phyloP scores from a whole-genome alignment of 2,329 filamentous ascomycete genomes.

The Neonectria neomacrospora region DNA sequence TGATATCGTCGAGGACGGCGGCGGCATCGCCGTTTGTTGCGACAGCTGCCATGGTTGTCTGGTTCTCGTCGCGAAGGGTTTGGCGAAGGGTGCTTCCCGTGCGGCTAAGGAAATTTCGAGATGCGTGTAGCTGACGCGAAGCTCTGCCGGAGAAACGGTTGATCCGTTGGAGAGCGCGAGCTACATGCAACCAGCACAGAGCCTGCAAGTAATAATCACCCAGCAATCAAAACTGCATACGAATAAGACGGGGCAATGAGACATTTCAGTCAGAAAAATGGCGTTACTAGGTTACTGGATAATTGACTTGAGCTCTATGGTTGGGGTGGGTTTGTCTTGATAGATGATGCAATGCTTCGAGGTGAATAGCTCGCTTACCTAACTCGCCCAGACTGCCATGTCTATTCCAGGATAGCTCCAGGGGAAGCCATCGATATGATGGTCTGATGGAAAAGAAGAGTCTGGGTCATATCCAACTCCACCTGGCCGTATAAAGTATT shows the following conservation, averaged over 20 bases:
- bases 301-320: background rate
- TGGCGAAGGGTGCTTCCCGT: background rate
- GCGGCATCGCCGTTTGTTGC: conserved; percentile 64
- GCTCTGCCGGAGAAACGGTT: conserved; percentile 16
- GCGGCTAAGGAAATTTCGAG: conserved; percentile 42
- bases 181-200: background rate
- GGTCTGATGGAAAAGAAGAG: background rate
- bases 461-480: background rate
- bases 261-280: background rate
- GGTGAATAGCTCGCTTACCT: background rate
- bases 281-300: background rate
- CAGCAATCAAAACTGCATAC: background rate
- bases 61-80: conserved; percentile 15
- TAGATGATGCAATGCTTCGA: background rate
- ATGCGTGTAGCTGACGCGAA: conserved; percentile 13
- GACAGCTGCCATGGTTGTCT: conserved; percentile 46
- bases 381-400: background rate
- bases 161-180: background rate
- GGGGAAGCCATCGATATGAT: background rate
- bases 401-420: conserved; percentile 3
- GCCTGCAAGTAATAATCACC: background rate
- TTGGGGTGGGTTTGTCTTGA: background rate
- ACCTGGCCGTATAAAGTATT: background rate
- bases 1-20: conserved; percentile 72
- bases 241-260: background rate